Percentiles rank a stretch among this genome's conserved stretches.
Conservation (phyloP, 306 rosid genomes). For the Sophora flavescens region DNA sequence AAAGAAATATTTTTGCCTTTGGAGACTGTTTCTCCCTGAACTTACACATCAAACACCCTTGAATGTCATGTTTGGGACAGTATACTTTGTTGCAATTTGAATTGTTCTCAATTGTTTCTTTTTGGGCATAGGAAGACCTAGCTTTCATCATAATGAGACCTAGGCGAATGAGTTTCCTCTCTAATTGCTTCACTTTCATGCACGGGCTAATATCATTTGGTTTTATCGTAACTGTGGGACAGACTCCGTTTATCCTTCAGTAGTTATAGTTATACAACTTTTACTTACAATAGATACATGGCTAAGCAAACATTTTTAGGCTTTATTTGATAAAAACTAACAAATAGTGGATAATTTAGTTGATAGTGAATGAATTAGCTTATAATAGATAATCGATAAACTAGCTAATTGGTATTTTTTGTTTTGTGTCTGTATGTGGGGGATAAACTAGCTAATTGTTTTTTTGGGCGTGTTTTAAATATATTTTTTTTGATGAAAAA, state of each 20-base stretch:
- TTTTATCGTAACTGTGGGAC: background rate
- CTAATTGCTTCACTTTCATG: background rate
- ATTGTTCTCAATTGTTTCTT: background rate
- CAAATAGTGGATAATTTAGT: too few species aligned
- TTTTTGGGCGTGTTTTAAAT: too few species aligned
- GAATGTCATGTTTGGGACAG: background rate
- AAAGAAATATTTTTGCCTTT: too few species aligned
- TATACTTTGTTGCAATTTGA: background rate
- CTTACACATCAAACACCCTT: background rate
- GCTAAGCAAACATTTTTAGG: background rate
- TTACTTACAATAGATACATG: background rate
- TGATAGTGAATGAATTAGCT: too few species aligned
- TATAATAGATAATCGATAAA: too few species aligned
- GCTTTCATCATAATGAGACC: background rate
- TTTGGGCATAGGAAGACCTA: background rate
- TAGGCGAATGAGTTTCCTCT: background rate
- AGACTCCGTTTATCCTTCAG: background rate
- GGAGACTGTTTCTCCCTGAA: too few species aligned
- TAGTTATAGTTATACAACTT: background rate
- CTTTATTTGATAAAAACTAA: too few species aligned
- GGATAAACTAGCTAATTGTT: too few species aligned
- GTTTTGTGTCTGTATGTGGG: too few species aligned
- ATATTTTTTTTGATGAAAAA: too few species aligned
- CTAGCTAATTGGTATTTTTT: too few species aligned
- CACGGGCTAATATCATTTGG: background rate